phyloP scores from a whole-genome alignment of 2,329 filamentous ascomycete species.

The Moelleriella libera region DNA sequence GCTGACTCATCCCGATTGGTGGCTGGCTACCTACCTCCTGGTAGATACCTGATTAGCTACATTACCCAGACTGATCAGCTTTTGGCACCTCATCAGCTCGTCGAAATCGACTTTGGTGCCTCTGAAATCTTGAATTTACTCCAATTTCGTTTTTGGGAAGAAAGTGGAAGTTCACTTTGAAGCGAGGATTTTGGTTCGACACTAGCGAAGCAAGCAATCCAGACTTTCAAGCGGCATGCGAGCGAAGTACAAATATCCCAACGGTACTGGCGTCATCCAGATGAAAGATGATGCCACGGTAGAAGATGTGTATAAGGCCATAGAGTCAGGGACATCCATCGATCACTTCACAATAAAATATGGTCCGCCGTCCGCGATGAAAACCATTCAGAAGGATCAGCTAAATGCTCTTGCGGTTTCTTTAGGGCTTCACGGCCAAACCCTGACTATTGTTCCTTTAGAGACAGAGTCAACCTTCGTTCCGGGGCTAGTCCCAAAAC shows the following conservation, averaged over 20 bases:
- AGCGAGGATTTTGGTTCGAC: too few species aligned
- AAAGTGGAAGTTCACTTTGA: too few species aligned
- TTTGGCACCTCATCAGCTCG: too few species aligned
- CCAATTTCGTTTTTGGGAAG: too few species aligned
- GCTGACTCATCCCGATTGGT: too few species aligned
- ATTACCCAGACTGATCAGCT: too few species aligned
- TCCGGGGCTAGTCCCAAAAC: background rate
- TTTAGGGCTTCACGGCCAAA: slow-evolving; percentile 34
- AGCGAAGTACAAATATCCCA: slow-evolving; percentile 61
- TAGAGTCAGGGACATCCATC: slow-evolving; percentile 51
- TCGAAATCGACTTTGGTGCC: too few species aligned
- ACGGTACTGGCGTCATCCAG: slow-evolving; percentile 55
- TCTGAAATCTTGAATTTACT: too few species aligned
- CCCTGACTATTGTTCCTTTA: slow-evolving; percentile 29
- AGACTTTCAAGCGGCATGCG: slow-evolving; percentile 38
- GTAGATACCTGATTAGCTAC: too few species aligned
- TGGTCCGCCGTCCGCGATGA: slow-evolving; percentile 58
- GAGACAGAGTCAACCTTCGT: background rate
- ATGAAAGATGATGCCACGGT: slow-evolving; percentile 56
- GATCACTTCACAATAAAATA: slow-evolving; percentile 63
- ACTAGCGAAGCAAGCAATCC: too few species aligned
- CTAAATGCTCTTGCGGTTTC: slow-evolving; percentile 31
- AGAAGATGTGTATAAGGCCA: slow-evolving; percentile 41
- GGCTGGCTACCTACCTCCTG: too few species aligned
- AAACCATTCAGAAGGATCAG: slow-evolving; percentile 48